These are phyloP conservation scores for Tuber brumale DNA, from an alignment of 495 filamentous ascomycete species.

Conservation along the genomic window DNA sequence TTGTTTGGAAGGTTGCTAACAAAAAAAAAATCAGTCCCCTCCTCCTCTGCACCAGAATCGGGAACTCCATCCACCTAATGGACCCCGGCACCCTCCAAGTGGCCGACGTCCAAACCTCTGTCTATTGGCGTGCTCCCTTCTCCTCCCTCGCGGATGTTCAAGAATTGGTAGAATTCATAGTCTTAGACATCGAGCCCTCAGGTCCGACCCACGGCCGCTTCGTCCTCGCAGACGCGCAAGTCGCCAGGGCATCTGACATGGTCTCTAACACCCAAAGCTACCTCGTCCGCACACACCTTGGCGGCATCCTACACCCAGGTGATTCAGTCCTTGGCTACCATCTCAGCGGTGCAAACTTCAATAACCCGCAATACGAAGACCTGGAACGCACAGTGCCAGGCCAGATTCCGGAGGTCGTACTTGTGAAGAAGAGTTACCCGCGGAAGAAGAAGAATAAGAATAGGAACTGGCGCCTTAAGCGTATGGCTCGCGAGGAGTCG, in stretches of 20 bases:
- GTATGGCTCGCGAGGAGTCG: slow-evolving; percentile 81
- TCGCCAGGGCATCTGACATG: slow-evolving; percentile 83
- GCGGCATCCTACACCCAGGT: slow-evolving; percentile 75
- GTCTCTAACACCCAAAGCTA: slow-evolving; percentile 78
- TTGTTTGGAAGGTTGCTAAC: neutral
- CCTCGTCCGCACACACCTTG: slow-evolving; percentile 83
- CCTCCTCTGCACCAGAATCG: slow-evolving; percentile 77
- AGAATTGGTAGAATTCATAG: slow-evolving; percentile 81
- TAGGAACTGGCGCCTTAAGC: slow-evolving; percentile 86
- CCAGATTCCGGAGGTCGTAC: slow-evolving; percentile 80
- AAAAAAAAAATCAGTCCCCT: slow-evolving; percentile 48
- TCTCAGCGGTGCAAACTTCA: slow-evolving; percentile 81
- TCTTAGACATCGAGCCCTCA: slow-evolving; percentile 86
- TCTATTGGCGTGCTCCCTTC: slow-evolving; percentile 89
- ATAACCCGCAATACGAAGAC: slow-evolving; percentile 73
- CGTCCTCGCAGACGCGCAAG: slow-evolving; percentile 73
- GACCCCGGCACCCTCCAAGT: slow-evolving; percentile 89
- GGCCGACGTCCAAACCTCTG: slow-evolving; percentile 67
- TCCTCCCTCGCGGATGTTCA: slow-evolving; percentile 71
- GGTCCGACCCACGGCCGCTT: slow-evolving; percentile 72
- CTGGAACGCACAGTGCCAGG: slow-evolving; percentile 64
- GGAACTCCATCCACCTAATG: slow-evolving; percentile 79
- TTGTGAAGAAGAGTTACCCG: slow-evolving; percentile 93
- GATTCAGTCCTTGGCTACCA: slow-evolving; percentile 91
- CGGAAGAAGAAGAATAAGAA: slow-evolving; percentile 73